Evolutionary conservation across 78 protist species (phyloP), one percentile per base, ranked within the genome.

Genomic region (Dictyostelium purpureum): DNA sequence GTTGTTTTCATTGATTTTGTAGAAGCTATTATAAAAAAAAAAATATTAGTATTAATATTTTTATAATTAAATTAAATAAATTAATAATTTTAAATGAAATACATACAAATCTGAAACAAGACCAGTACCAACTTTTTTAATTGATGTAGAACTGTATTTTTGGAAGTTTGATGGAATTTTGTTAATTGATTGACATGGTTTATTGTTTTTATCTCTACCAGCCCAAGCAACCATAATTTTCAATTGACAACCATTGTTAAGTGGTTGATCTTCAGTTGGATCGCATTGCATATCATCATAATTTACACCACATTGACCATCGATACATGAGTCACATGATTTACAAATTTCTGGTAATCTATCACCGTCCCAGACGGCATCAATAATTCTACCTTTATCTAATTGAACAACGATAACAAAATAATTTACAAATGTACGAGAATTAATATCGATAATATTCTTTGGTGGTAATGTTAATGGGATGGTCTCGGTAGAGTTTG

Each of bases 341-440:
- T 59, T 73, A 35, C 92, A 85, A 0, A 59, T 65, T 0, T 35
- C n/a, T 4, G 11, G 12, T 19, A 38, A 19, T 33, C 92, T 35
- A 47, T 85, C 92, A 37, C 92, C 92, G 38, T 85, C 92, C 92
- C 92, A 85, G 6, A 24, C 33, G 0, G 71, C 92, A 35, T 85
- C 75, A 11, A 59, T 26, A 10, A 85, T 42, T 6, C 4, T 47
- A 40, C 92, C 92, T 21, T 14, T 45, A 47, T 70, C 92, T 2
- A 85, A 37, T 35, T 54, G 65, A 11, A 61, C 61, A 0, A 85
- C 40, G 1, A 52, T 79, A 2, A 67, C 77, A n/a, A 85, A 61
- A 1, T 37, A 16, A 51, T 57, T 35, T 7, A 81, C 89, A 63
- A 63, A 63, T 4, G 71, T 63, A 28, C 35, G 26, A 16, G 71